Evolutionary conservation across 108 stramenopile genomes (phyloP), one percentile per base, ranked within the genome.

Genomic region (Hondaea fermentalgiana): DNA sequence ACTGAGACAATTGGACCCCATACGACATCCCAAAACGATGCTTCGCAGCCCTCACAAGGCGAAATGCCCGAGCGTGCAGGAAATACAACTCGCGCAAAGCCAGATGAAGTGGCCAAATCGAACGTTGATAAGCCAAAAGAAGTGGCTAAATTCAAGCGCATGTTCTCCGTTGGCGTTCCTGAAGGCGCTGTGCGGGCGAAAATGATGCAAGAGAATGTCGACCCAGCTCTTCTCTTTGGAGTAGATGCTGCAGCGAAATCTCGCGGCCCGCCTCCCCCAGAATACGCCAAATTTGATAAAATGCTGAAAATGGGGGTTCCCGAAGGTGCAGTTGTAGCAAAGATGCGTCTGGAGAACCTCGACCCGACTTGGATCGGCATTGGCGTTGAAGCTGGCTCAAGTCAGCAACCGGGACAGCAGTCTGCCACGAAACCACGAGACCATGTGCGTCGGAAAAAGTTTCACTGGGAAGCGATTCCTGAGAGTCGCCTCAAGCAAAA

Each of bases 291-390:
- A 53, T 83, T 83, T 53, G n/a, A 10, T 10, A 83, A 83, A 28
- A 83, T 83, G 72, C 72, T 83, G 16, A 83, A 83, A n/a, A 83
- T 83, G 72, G 72, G 72, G 8, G 72, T 83, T 83, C 72, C 72
- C 5, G 72, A 21, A 23, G 72, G 49, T 5, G 72, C 72, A 5
- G 72, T 83, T 17, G 51, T 45, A n/a, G 10, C 51, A 12, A 83
- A 83, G 51, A 83, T 83, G 72, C 49, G 51, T 12, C 5, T 53
- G 5, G 72, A 83, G 51, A 53, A 53, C 5, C 72, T 83, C 4
- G 51, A 83, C 51, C 72, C 72, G 6, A 53, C 16, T 23, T 83
- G 44, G 44, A 47, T 83, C 21, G 72, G 72, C n/a, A 28, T 69
- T 69, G 64, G 64, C 19, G n/a, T 21, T 59, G 21, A n/a, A 59